Base-by-base conservation (phyloP, 2,329 filamentous ascomycete genomes). In the Colletotrichum musicola region DNA sequence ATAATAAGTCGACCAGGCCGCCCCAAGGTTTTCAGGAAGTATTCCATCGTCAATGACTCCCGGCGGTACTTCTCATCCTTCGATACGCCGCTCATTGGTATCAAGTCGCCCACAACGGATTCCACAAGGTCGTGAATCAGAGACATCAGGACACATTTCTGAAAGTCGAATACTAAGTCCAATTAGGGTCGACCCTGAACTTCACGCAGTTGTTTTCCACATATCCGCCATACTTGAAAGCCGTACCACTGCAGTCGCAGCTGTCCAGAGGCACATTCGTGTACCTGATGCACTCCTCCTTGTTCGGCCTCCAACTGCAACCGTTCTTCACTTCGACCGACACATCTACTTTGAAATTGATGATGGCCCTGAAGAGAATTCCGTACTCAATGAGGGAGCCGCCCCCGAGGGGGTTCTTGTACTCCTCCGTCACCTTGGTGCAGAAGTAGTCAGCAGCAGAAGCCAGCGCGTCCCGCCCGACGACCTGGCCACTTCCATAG, bases 191-290 rank as follows among this genome's bases (percentile, higher is more conserved):
- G n/a, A 64, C 53, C 13, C 50, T 7, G 38, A 57, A 47, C 53
- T 57, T 55, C 6, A 57, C 9, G 42, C 53, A 64, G 27, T 64
- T 64, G 9, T 64, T 64, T 18, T 49, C 16, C 4, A 64, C 42
- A 12, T 16, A 57, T 40, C 62, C 53, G 2, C 62, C 42, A 42
- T 64, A 27, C 53, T 64, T 64, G n/a, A 30, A 35, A 27, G 14
- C 35, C 25, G 40, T 50, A 5, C 62, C 38, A 22, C 46, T 46
- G 25, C 42, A 64, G 35, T 58, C 53, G 44, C 42, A 64, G 25
- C 62, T 64, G 18, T 58, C 42, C 16, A 64, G 4, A 9, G 50
- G 35, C 1, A 64, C 42, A 27, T 50, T 35, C 7, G 10, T 38
- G 18, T 47, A 57, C 27, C 22, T 18, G n/a, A 56, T 38, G 35